Evolutionary conservation across 352 stramenopile genomes (phyloP).

Genomic region (Phytopythium aichiense): DNA sequence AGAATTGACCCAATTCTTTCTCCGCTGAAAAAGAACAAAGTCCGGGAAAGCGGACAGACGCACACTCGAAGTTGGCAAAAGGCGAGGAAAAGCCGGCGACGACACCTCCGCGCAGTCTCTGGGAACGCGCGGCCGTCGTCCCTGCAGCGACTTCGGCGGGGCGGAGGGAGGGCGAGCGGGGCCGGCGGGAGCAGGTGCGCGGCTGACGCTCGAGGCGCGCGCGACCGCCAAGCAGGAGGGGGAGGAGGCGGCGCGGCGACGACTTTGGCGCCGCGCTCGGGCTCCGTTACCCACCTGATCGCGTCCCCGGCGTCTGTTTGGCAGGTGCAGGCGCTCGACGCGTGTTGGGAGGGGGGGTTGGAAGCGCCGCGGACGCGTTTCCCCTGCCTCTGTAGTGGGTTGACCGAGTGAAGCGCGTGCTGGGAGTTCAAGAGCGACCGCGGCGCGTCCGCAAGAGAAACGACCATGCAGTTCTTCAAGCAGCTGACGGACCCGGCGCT

Average conservation of each 20-base stretch:
- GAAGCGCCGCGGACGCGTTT: no score
- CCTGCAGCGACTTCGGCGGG: neutral
- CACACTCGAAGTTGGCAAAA: neutral
- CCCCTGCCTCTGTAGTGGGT: neutral
- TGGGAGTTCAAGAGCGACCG: neutral
- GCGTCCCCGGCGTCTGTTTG: no score
- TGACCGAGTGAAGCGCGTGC: neutral
- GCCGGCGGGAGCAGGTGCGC: neutral
- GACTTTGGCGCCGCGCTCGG: no score
- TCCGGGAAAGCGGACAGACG: neutral
- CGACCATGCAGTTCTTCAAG: slow-evolving; percentile 84
- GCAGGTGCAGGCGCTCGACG: no score
- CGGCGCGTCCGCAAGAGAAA: neutral
- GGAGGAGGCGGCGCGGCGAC: no score
- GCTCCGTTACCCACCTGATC: no score
- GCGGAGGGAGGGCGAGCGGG: neutral
- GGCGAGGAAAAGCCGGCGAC: slow-evolving; percentile 1
- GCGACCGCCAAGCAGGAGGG: no score
- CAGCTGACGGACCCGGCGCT: slow-evolving; percentile 84
- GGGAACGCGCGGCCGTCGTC: neutral
- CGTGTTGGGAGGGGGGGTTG: no score
- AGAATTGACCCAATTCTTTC: neutral
- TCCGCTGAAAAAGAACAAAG: neutral
- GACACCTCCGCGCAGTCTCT: neutral
- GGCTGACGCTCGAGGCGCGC: neutral